Evolutionary conservation across 2,329 filamentous ascomycete species (phyloP).

Genomic region (Chaetoscypha palmicola): DNA sequence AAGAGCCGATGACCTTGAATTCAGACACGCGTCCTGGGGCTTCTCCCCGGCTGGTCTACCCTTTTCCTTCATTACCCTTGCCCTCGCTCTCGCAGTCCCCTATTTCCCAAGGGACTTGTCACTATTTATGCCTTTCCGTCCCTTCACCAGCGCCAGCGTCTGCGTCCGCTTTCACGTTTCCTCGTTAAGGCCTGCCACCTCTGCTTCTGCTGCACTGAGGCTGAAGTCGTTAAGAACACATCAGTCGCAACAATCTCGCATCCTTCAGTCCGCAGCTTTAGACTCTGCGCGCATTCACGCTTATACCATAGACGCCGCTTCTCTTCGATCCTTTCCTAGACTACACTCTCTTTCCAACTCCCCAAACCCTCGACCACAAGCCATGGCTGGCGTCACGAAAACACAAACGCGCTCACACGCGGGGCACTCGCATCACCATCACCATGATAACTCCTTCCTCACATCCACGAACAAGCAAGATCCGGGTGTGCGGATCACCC

Average conservation of each 20-base stretch:
- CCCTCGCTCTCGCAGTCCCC: not conserved
- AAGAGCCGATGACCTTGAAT: conserved; percentile 11
- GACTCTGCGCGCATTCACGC: conserved; percentile 16
- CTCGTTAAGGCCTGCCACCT: conserved; percentile 27
- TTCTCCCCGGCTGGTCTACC: conserved; percentile 9
- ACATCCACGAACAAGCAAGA: conserved; percentile 80
- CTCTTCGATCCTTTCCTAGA: conserved; percentile 20
- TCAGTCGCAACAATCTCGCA: conserved; percentile 25
- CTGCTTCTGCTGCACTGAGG: conserved; percentile 22
- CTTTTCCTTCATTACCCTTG: too few species aligned
- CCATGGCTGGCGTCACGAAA: conserved; percentile 29
- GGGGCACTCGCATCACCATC: conserved; percentile 58
- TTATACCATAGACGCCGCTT: conserved; percentile 16
- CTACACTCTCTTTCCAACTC: conserved; percentile 21
- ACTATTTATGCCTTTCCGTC: conserved; percentile 25
- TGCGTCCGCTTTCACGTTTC: too few species aligned
- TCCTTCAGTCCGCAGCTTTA: conserved; percentile 27
- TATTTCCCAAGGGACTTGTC: not conserved
- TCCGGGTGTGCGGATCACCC: conserved; percentile 87
- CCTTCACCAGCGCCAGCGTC: conserved; percentile 19
- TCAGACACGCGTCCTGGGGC: conserved; percentile 20
- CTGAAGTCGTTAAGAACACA: conserved; percentile 27
- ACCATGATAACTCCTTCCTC: conserved; percentile 80
- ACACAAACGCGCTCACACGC: conserved; percentile 37
- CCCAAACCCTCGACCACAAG: conserved; percentile 18